Conservation (phyloP, 495 filamentous ascomycete species). For the Aspergillus diversus region DNA sequence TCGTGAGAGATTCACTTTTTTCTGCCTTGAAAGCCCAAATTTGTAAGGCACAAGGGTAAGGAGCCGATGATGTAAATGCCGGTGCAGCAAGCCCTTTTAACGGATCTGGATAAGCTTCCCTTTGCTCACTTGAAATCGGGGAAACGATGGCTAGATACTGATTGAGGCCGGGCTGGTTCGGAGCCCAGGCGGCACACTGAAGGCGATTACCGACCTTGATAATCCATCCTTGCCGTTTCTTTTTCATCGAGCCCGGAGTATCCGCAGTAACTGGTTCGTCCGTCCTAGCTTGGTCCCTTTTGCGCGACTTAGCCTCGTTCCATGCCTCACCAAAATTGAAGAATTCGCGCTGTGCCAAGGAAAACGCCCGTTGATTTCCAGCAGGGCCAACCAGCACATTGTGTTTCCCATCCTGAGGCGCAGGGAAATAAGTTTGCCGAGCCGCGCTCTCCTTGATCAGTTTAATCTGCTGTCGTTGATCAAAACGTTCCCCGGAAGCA, state of each 20-base stretch:
- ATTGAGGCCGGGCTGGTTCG: slow-evolving; percentile 51
- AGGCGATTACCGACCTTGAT: slow-evolving; percentile 57
- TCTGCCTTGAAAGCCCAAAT: slow-evolving; percentile 60
- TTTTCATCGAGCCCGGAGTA: slow-evolving; percentile 16
- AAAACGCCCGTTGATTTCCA: slow-evolving; percentile 44
- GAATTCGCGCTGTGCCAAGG: slow-evolving; percentile 42
- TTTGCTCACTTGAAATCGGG: slow-evolving; percentile 43
- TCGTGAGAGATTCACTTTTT: slow-evolving; percentile 28
- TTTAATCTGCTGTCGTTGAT: slow-evolving; percentile 38
- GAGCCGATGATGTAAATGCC: slow-evolving; percentile 50
- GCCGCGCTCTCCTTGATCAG: slow-evolving; percentile 34
- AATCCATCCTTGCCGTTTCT: slow-evolving; percentile 58
- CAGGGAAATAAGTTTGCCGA: slow-evolving; percentile 45
- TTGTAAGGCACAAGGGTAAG: slow-evolving; percentile 57
- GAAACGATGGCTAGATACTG: slow-evolving; percentile 61
- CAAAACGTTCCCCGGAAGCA: slow-evolving; percentile 41
- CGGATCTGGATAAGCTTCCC: slow-evolving; percentile 25
- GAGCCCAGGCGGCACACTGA: slow-evolving; percentile 60
- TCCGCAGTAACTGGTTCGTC: neutral
- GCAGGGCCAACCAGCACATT: slow-evolving; percentile 57
- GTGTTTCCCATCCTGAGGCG: slow-evolving; percentile 33
- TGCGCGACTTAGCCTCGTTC: slow-evolving; percentile 27
- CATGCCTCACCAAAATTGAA: slow-evolving; percentile 52
- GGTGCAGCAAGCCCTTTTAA: slow-evolving; percentile 38
- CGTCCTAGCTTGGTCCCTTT: slow-evolving; percentile 7